Percentiles rank a stretch among this genome's conserved stretches.
phyloP scores from a whole-genome alignment of 345 rosid species.

The Eucalyptus leucophloia region DNA sequence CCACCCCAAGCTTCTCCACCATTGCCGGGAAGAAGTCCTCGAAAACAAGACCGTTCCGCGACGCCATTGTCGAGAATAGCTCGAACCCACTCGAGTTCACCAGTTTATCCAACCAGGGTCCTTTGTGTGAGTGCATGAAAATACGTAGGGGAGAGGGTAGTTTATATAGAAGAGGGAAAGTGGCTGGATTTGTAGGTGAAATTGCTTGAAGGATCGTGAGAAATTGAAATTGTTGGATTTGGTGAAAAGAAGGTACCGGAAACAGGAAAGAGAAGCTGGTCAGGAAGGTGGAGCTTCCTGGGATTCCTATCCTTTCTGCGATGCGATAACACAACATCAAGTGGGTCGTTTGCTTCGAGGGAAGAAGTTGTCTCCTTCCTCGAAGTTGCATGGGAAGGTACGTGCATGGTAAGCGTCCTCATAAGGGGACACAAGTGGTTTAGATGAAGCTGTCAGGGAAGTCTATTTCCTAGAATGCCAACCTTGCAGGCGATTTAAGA shows the following conservation, averaged over 20 bases:
- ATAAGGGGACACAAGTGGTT: background rate
- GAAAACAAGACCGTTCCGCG: slow-evolving; percentile 3
- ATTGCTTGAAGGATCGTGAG: background rate
- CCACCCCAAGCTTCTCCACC: slow-evolving; percentile 39
- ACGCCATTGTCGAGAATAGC: background rate
- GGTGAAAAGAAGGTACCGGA: background rate
- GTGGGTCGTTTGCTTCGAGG: background rate
- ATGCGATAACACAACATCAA: background rate
- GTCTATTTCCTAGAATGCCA: background rate
- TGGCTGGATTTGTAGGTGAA: background rate
- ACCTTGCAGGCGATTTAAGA: background rate
- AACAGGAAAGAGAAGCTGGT: background rate
- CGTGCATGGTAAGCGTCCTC: background rate
- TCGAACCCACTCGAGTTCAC: background rate
- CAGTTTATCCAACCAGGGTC: background rate
- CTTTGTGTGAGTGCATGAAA: background rate
- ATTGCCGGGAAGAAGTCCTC: slow-evolving; percentile 51
- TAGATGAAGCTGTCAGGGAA: background rate
- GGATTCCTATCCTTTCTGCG: background rate
- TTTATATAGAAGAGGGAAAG: background rate
- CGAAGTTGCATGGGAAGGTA: background rate
- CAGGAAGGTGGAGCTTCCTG: background rate
- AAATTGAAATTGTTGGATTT: background rate
- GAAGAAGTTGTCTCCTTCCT: background rate
- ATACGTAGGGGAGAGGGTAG: background rate